These are phyloP conservation scores for Proliferodiscus dingleyae DNA, from an alignment of 2,329 filamentous ascomycete species.

Conservation along the genomic window DNA sequence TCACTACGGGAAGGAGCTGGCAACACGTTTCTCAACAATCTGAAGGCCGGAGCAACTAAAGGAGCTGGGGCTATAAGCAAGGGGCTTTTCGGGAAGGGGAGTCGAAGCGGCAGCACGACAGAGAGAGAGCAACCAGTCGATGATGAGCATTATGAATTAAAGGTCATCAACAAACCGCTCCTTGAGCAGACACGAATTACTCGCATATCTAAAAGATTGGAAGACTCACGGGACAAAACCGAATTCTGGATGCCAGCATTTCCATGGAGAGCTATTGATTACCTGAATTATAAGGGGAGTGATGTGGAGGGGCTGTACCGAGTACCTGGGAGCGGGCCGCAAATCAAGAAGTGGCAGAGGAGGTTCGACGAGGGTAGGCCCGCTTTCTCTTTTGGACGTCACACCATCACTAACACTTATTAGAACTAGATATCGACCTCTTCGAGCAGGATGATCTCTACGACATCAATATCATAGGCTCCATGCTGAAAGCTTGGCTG, in stretches of 20 bases:
- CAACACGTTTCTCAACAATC: conserved; percentile 63
- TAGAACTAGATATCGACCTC: conserved; percentile 83
- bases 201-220: conserved; percentile 82
- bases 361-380: conserved; percentile 75
- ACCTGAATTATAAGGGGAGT: conserved; percentile 88
- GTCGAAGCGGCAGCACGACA: conserved; percentile 62
- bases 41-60: conserved; percentile 67
- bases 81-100: conserved; percentile 74
- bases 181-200: conserved; percentile 87
- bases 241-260: conserved; percentile 99
- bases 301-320: conserved; percentile 92
- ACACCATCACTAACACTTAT: conserved; percentile 16
- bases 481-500: conserved; percentile 94
- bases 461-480: conserved; percentile 94
- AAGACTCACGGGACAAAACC: conserved; percentile 87
- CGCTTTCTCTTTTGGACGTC: not conserved
- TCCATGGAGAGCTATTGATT: conserved; percentile 93
- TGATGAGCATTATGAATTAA: conserved; percentile 78
- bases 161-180: conserved; percentile 79
- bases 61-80: conserved; percentile 79
- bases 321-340: conserved; percentile 82
- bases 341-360: conserved; percentile 90
- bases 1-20: conserved; percentile 57
- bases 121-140: conserved; percentile 64
- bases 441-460: conserved; percentile 85